Evolutionary conservation across 495 filamentous ascomycete species (phyloP).

Genomic region (Talaromyces nanjingensis): DNA sequence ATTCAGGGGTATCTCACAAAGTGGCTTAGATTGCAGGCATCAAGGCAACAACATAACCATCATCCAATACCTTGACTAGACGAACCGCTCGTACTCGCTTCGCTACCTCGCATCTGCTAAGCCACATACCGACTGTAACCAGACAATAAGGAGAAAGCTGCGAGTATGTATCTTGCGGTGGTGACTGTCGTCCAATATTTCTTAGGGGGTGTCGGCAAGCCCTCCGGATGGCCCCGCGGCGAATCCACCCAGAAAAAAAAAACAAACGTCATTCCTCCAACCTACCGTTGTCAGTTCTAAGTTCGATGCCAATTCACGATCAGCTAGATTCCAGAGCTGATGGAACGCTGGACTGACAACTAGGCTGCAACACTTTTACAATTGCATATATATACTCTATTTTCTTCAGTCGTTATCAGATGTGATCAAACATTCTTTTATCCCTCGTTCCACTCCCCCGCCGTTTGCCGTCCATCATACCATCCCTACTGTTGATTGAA

Average conservation of each 20-base stretch:
- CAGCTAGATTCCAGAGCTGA: background rate
- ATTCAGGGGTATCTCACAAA: background rate
- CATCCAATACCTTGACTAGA: background rate
- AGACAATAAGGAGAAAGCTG: background rate
- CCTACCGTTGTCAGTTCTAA: background rate
- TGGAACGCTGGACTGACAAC: background rate
- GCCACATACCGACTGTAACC: background rate
- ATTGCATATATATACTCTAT: background rate
- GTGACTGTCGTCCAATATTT: background rate
- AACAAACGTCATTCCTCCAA: background rate
- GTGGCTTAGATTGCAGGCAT: slow-evolving; percentile 1
- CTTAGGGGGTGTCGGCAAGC: background rate
- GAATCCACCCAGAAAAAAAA: background rate
- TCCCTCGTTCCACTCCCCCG: background rate
- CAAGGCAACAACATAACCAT: slow-evolving; percentile 2
- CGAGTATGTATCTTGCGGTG: background rate
- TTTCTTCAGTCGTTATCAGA: background rate
- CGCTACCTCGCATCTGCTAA: background rate
- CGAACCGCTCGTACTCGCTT: background rate
- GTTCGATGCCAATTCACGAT: background rate
- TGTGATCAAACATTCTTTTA: background rate
- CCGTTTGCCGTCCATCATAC: background rate
- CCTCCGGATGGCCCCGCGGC: background rate
- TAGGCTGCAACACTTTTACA: background rate
- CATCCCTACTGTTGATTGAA: background rate